Percentiles rank a stretch among this genome's conserved stretches.
phyloP scores from a whole-genome alignment of 768 basidiomycete genomes.

The Rhodosporidiobolus odoratus region DNA sequence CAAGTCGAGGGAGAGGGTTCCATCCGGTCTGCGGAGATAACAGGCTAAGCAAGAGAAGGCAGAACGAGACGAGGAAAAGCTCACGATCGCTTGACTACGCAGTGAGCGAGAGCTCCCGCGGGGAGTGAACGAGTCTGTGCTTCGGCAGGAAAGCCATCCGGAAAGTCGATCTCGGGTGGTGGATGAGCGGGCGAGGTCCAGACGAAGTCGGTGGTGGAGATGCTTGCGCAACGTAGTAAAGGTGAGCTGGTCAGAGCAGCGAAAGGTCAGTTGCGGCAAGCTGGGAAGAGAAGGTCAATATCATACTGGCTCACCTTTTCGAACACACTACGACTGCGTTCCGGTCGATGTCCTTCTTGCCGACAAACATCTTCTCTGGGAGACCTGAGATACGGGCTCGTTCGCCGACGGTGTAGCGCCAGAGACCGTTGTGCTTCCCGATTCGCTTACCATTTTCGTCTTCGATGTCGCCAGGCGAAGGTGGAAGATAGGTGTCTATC shows the following conservation, averaged over 20 bases:
- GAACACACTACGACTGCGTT: conserved; percentile 75
- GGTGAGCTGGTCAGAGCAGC: conserved; percentile 48
- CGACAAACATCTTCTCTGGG: conserved; percentile 63
- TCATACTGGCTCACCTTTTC: conserved; percentile 55
- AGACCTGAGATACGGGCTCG: conserved; percentile 63
- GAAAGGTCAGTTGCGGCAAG: neutral
- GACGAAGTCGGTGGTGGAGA: conserved; percentile 54
- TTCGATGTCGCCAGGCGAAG: conserved; percentile 65
- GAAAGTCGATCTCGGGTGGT: conserved; percentile 51
- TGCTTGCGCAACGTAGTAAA: conserved; percentile 50
- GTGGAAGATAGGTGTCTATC: conserved; percentile 68
- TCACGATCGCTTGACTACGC: conserved; percentile 54
- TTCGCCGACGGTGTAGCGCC: conserved; percentile 82
- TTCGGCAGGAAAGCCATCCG: conserved; percentile 53
- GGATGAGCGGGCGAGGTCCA: conserved; percentile 69
- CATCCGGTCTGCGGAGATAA: conserved; percentile 40
- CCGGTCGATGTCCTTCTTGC: conserved; percentile 58
- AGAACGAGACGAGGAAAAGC: neutral
- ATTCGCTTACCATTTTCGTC: conserved; percentile 57
- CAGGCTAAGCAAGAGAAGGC: neutral
- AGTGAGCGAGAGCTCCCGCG: conserved; percentile 51
- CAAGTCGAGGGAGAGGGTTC: conserved; percentile 52
- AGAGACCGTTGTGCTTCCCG: conserved; percentile 67
- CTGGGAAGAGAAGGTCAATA: neutral
- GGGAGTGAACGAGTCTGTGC: conserved; percentile 70